Evolutionary conservation across 495 filamentous ascomycete species (phyloP).

Genomic region (Penicillium longicatenatum): DNA sequence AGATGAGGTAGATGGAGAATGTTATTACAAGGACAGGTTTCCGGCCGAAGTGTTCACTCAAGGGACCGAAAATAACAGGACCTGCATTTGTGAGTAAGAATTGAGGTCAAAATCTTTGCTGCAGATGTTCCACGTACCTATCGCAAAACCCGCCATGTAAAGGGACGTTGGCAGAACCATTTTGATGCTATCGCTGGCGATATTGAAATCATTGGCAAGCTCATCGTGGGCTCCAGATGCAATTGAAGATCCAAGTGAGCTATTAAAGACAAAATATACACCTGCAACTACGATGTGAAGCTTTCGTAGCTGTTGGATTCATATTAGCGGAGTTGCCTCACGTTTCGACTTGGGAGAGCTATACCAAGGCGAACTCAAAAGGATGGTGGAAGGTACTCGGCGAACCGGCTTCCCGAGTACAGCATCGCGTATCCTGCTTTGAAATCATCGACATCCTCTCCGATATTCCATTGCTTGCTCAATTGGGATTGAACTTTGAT

Average conservation of each 20-base stretch:
- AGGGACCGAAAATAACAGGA: slow-evolving; percentile 60
- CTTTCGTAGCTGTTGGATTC: neutral
- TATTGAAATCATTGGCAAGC: slow-evolving; percentile 4
- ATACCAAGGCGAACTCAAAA: slow-evolving; percentile 7
- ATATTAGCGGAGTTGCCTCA: neutral
- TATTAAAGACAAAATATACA: slow-evolving; percentile 9
- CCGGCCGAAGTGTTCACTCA: slow-evolving; percentile 69
- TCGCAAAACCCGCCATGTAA: slow-evolving; percentile 9
- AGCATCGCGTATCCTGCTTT: neutral
- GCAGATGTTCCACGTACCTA: neutral
- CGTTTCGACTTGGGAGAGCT: neutral
- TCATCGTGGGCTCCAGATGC: slow-evolving; percentile 10
- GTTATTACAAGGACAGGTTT: slow-evolving; percentile 55
- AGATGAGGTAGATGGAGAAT: slow-evolving; percentile 47
- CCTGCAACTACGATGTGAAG: slow-evolving; percentile 8
- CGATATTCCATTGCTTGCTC: neutral
- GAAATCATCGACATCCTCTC: neutral
- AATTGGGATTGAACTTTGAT: neutral
- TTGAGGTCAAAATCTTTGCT: neutral
- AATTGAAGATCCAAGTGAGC: slow-evolving; percentile 8
- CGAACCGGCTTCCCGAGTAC: neutral
- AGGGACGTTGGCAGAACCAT: slow-evolving; percentile 9
- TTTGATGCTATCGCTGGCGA: slow-evolving; percentile 7
- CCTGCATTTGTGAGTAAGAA: slow-evolving; percentile 36
- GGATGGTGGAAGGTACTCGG: neutral